Base-by-base conservation (phyloP, 2,329 filamentous ascomycete species). In the Blumeriella jaapii region DNA sequence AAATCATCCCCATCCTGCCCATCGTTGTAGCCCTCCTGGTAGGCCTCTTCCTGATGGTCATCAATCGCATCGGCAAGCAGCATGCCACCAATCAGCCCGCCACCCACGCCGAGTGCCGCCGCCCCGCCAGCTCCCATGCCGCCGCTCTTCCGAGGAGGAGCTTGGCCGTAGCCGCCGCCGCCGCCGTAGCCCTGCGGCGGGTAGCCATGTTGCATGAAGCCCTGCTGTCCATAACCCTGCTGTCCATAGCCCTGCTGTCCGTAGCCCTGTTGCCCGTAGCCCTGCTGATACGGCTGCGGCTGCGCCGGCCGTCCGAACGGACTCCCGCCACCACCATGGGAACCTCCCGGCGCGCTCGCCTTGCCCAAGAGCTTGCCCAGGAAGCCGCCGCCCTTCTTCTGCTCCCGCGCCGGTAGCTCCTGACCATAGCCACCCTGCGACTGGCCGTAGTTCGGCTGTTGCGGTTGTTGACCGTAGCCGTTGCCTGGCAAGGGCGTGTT, bases 51-150 rank as follows among this genome's bases (percentile, higher is more conserved):
- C 46, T 82, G 59, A 29, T 68, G 55, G 41, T 78, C 71, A 37
- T 81, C 61, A 32, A 87, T 65, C 1, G 78, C 77, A 52, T 80
- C 66, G 2, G 68, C 78, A 19, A 93, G 59, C 50, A 93, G 43
- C 42, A 74, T 71, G 36, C 86, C 86, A 48, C 85, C 87, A 1
- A 94, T 51, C 54, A 94, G 53, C 57, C 86, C 86, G 44, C 80
- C 86, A 47, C 85, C 86, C 3, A 83, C 58, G 61, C 86, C 86
- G 27, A 93, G 62, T 14, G 82, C 82, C 6, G 78, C 74, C 33
- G 78, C 84, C 30, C 82, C 84, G 1, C 68, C 73, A 40, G 71
- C 67, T n/a, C 83, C 82, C 61, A 89, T 64, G 2, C 68, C 68
- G 4, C 63, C 61, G 15, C 59, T 60, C 49, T 64, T 65, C 40